phyloP scores from a whole-genome alignment of 2,329 filamentous ascomycete species.

The Fusarium sp. region DNA sequence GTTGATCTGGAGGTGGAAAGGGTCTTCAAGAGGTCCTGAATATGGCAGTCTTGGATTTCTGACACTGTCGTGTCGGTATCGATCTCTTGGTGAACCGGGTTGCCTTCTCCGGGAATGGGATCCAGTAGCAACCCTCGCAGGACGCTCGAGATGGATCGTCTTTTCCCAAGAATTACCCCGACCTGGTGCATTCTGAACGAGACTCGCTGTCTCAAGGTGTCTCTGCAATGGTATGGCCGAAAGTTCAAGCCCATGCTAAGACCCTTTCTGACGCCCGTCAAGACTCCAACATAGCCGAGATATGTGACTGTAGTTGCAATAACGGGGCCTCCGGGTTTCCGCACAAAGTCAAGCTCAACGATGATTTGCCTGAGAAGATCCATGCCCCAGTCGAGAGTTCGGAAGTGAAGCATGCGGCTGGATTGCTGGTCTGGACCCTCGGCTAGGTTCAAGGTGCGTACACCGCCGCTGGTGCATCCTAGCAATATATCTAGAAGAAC shows the following conservation, averaged over 20 bases:
- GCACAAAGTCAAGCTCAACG: conserved; percentile 64
- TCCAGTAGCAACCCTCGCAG: conserved; percentile 39
- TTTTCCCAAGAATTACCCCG: conserved; percentile 40
- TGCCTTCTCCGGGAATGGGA: not conserved
- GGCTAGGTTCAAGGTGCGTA: conserved; percentile 29
- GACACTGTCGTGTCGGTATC: not conserved
- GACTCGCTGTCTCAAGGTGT: conserved; percentile 16
- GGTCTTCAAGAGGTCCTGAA: conserved; percentile 24
- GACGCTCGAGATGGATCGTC: conserved; percentile 42
- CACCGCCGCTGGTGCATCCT: conserved; percentile 69
- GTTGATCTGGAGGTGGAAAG: conserved; percentile 39
- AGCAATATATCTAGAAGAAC: conserved; percentile 72
- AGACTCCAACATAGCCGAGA: conserved; percentile 61
- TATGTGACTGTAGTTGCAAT: conserved; percentile 61
- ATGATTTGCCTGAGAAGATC: conserved; percentile 60
- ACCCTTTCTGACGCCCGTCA: conserved; percentile 59
- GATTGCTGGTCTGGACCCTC: not conserved
- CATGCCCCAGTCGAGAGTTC: conserved; percentile 68
- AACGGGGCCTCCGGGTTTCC: conserved; percentile 46
- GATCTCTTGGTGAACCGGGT: fast-evolving
- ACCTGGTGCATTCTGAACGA: conserved; percentile 45
- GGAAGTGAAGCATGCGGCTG: conserved; percentile 62
- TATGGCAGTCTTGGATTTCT: not conserved
- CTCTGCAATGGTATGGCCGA: conserved; percentile 48
- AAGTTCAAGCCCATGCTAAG: conserved; percentile 63